Percentiles rank a stretch among this genome's conserved stretches.
phyloP scores from a whole-genome alignment of 306 rosid genomes.

The Lathyrus tuberosus region DNA sequence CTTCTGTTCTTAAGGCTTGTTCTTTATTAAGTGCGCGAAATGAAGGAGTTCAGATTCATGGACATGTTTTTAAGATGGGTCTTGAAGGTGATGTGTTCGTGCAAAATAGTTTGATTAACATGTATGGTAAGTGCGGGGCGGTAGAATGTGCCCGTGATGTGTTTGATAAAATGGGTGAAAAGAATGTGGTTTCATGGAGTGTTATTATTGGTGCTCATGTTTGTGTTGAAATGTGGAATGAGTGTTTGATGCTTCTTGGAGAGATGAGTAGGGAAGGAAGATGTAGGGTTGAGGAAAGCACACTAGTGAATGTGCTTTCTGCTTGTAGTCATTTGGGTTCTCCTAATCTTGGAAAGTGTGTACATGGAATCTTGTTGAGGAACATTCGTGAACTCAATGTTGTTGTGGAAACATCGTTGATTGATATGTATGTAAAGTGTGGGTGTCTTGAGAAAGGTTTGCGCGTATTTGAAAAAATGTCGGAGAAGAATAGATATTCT shows the following conservation, averaged over 20 bases:
- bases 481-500: slow-evolving; percentile 60
- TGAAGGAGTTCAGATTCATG: slow-evolving; percentile 73
- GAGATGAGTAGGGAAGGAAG: slow-evolving; percentile 62
- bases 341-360: slow-evolving; percentile 65
- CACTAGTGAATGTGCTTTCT: slow-evolving; percentile 66
- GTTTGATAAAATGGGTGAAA: slow-evolving; percentile 59
- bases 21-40: slow-evolving; percentile 50
- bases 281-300: slow-evolving; percentile 81
- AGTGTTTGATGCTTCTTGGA: slow-evolving; percentile 66
- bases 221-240: slow-evolving; percentile 65
- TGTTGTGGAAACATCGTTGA: slow-evolving; percentile 68
- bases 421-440: slow-evolving; percentile 85
- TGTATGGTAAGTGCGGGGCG: slow-evolving; percentile 70
- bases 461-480: slow-evolving; percentile 57
- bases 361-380: slow-evolving; percentile 71
- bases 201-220: slow-evolving; percentile 77
- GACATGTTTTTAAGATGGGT: slow-evolving; percentile 65
- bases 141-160: slow-evolving; percentile 48
- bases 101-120: slow-evolving; percentile 79
- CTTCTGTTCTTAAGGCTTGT: slow-evolving; percentile 76
- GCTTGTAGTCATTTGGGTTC: slow-evolving; percentile 89
- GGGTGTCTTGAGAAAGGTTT: slow-evolving; percentile 73
- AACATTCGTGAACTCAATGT: slow-evolving; percentile 74
- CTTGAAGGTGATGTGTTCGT: slow-evolving; percentile 67
- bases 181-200: slow-evolving; percentile 88